Percentiles rank a stretch among this genome's conserved stretches.
These are phyloP conservation scores for Grosmannia serpens DNA, from an alignment of 2,329 filamentous ascomycete species.

Conservation along the genomic window DNA sequence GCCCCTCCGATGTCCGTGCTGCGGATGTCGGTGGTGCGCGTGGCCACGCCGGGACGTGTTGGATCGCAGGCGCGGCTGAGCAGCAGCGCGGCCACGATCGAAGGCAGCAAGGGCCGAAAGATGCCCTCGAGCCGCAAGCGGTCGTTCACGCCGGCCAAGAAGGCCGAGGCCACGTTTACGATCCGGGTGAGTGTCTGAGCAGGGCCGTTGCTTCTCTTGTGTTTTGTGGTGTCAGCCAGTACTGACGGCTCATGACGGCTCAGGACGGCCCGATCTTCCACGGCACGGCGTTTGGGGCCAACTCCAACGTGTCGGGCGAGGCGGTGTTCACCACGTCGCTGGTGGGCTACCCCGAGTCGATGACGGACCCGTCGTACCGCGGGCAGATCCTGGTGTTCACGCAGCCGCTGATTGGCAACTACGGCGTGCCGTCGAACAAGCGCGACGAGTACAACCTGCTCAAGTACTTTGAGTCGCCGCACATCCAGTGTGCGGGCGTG, in stretches of 20 bases:
- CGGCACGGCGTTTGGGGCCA: slow-evolving; percentile 92
- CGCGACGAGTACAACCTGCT: slow-evolving; percentile 83
- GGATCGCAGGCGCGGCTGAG: slow-evolving; percentile 21
- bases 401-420: slow-evolving; percentile 95
- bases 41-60: slow-evolving; percentile 11
- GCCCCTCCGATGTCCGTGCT: slow-evolving; percentile 25
- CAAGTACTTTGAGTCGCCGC: slow-evolving; percentile 96
- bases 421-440: slow-evolving; percentile 79
- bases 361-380: slow-evolving; percentile 79
- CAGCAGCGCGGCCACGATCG: slow-evolving; percentile 36
- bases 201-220: no score
- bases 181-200: slow-evolving; percentile 64
- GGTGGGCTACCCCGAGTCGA: slow-evolving; percentile 93
- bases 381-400: slow-evolving; percentile 98
- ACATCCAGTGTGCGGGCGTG: slow-evolving; percentile 92
- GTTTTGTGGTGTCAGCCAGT: no score
- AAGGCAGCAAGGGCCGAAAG: slow-evolving; percentile 57
- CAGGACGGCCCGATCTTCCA: slow-evolving; percentile 91
- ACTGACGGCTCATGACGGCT: neutral
- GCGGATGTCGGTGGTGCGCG: slow-evolving; percentile 11
- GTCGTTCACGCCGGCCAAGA: slow-evolving; percentile 51
- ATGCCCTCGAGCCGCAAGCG: slow-evolving; percentile 48
- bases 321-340: slow-evolving; percentile 97
- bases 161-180: slow-evolving; percentile 79
- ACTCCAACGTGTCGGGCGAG: slow-evolving; percentile 93